Evolutionary conservation across 2,329 filamentous ascomycete species (phyloP).

Genomic region (Colletotrichum gigasporum): DNA sequence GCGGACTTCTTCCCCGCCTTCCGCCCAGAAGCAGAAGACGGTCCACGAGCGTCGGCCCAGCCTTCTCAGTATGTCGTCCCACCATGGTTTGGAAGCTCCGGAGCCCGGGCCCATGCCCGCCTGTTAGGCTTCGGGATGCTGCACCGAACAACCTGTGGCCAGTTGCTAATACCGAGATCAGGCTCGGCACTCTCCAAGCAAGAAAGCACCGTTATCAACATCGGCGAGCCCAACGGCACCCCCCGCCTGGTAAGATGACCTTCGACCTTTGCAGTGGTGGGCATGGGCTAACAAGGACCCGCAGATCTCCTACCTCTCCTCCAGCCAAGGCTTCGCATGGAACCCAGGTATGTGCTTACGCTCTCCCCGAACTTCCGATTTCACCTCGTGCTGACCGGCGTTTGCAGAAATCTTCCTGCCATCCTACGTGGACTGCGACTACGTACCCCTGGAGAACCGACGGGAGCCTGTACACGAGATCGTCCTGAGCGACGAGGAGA

Average conservation of each 20-base stretch:
- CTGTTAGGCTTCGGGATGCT: neutral
- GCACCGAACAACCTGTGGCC: neutral
- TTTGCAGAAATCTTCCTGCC: conserved; percentile 79
- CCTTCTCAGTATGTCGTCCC: conserved; percentile 62
- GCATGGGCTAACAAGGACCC: neutral
- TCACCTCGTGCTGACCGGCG: conserved; percentile 19
- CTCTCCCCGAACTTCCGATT: neutral
- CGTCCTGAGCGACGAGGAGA: conserved; percentile 79
- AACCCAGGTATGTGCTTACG: conserved; percentile 70
- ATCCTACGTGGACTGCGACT: conserved; percentile 79
- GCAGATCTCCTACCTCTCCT: conserved; percentile 82
- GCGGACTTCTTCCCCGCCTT: conserved; percentile 55
- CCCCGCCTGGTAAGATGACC: conserved; percentile 71
- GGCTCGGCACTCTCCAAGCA: conserved; percentile 77
- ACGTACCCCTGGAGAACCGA: conserved; percentile 77
- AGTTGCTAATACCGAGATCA: conserved; percentile 49
- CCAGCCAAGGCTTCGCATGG: conserved; percentile 84
- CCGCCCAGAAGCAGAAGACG: conserved; percentile 51
- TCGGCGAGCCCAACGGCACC: conserved; percentile 77
- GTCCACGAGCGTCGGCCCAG: conserved; percentile 67
- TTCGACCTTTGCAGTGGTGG: neutral
- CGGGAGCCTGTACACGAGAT: conserved; percentile 84
- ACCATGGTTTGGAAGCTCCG: conserved; percentile 1
- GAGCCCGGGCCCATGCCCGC: neutral
- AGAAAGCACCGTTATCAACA: conserved; percentile 83